Base-by-base conservation (phyloP, 257 asterid species). In the Fraxinus americana region DNA sequence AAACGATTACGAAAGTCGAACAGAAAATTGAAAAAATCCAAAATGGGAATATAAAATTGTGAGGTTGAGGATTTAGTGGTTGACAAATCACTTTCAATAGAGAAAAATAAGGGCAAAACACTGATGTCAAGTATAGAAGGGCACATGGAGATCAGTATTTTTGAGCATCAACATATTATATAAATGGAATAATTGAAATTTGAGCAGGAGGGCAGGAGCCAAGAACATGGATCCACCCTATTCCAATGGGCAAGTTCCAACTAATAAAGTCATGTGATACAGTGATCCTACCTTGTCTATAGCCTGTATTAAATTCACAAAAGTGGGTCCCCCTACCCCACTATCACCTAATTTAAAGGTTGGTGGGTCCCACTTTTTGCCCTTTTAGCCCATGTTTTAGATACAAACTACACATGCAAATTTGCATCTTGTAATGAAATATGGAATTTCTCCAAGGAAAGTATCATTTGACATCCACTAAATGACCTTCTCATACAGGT, bases 191-290 rank as follows among this genome's bases (percentile, higher is more conserved):
- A 66, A 59, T 38, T 29, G 52, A 70, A 45, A 59, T 27, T 36
- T 52, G 67, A 50, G 73, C n/a, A 65, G 71, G 67, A 70, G 75
- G 73, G 61, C 54, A 77, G 75, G 79, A 78, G 82, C 74, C 68
- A 82, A 87, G 87, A 84, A 89, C 90, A 86, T 87, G 93, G 89
- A 89, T 84, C 86, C 85, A 82, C 87, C 91, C 87, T 39, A 81
- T 82, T 78, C 84, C 89, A 83, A 76, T 78, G 87, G 85, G 87
- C 86, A 76, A 73, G 68, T 76, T 81, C 90, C 91, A 90, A 88
- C 92, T 85, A 86, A 87, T 78, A 82, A 86, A 89, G 90, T 81
- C 91, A 88, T 88, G 90, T 88, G 89, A 85, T 66, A 83, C 79
- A 66, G 78, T 72, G 82, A 81, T 83, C 77, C 88, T 77, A 71